Percentiles rank a stretch among this genome's conserved stretches.
phyloP scores from a whole-genome alignment of 257 asterid species.

The Solanum tarijense region DNA sequence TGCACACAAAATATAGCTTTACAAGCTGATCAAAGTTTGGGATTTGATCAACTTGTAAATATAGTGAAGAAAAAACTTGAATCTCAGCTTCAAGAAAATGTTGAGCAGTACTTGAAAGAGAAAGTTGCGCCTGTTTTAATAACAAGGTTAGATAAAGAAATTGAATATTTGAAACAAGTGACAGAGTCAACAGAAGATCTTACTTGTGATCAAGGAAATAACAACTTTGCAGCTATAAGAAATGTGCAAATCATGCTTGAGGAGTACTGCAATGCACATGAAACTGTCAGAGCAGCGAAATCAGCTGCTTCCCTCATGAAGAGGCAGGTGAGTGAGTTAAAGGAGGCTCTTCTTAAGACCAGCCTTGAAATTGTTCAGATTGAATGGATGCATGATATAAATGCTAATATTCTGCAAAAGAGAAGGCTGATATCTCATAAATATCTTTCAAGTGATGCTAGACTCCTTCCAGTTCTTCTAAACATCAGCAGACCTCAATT shows the following conservation, averaged over 20 bases:
- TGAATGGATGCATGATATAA: conserved; percentile 85
- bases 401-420: conserved; percentile 49
- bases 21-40: conserved; percentile 71
- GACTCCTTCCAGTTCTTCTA: conserved; percentile 48
- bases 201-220: conserved; percentile 25
- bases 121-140: conserved; percentile 57
- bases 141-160: conserved; percentile 59
- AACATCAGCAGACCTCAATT: conserved; percentile 65
- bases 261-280: conserved; percentile 84
- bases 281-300: conserved; percentile 80
- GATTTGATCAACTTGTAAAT: conserved; percentile 83
- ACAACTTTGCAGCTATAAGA: conserved; percentile 31
- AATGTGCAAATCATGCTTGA: conserved; percentile 66
- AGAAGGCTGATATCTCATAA: conserved; percentile 49
- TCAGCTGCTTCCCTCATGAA: conserved; percentile 76
- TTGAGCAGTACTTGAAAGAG: conserved; percentile 68
- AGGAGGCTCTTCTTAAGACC: conserved; percentile 67
- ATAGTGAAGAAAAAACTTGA: conserved; percentile 53
- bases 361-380: conserved; percentile 73
- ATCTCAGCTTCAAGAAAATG: conserved; percentile 57
- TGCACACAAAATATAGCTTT: conserved; percentile 61
- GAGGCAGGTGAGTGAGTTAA: conserved; percentile 65
- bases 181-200: conserved; percentile 33
- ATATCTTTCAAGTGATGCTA: conserved; percentile 44
- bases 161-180: conserved; percentile 39